These are phyloP conservation scores for Botrytis cinerea DNA, from an alignment of 2,329 filamentous ascomycete species.

Conservation along the genomic window DNA sequence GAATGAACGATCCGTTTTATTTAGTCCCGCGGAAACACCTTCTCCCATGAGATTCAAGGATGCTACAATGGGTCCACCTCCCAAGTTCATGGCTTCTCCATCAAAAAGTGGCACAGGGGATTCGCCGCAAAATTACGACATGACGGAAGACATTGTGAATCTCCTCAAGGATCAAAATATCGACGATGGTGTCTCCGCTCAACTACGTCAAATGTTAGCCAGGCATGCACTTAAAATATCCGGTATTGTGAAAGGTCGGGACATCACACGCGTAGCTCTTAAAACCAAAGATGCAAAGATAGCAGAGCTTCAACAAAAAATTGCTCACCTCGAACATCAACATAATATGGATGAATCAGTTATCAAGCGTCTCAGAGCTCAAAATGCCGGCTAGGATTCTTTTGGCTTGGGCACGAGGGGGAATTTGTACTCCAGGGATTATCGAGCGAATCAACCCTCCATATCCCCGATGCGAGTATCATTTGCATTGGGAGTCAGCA, in stretches of 20 bases:
- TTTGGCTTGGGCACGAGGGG: not conserved
- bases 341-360: slow-evolving; percentile 53
- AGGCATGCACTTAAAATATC: slow-evolving; percentile 58
- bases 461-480: not conserved
- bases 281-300: slow-evolving; percentile 66
- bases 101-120: not conserved
- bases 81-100: slow-evolving; percentile 28
- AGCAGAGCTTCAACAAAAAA: slow-evolving; percentile 64
- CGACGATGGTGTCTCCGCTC: slow-evolving; percentile 42
- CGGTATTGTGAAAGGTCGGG: slow-evolving; percentile 65
- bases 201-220: slow-evolving; percentile 51
- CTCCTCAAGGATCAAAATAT: slow-evolving; percentile 51
- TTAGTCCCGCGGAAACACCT: slow-evolving; percentile 35
- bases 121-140: slow-evolving; percentile 37
- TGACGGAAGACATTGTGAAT: slow-evolving; percentile 52
- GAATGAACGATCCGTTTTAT: slow-evolving; percentile 30
- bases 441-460: not conserved
- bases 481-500: not conserved
- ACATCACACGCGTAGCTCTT: slow-evolving; percentile 63
- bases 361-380: slow-evolving; percentile 38
- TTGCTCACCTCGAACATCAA: slow-evolving; percentile 59
- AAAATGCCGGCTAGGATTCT: not conserved
- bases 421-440: too few species aligned
- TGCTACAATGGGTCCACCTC: slow-evolving; percentile 26
- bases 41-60: slow-evolving; percentile 35